Evolutionary conservation across 2,329 filamentous ascomycete species (phyloP), one percentile per base, ranked within the genome.

Genomic region (Purpureocillium takamizusanense): DNA sequence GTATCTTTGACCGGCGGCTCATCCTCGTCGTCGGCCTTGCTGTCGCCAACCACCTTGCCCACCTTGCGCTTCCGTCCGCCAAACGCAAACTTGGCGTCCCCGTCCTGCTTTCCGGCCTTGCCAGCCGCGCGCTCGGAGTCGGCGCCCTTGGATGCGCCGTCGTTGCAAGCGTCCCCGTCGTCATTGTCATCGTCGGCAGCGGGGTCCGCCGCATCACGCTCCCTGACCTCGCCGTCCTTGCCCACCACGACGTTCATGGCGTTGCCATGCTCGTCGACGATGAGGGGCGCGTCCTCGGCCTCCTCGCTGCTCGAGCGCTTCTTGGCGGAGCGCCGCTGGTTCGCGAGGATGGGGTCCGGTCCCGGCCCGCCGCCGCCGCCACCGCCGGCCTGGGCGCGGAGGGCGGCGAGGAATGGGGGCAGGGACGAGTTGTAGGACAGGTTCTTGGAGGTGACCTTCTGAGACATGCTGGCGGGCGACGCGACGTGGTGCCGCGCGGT

Each of bases 261-360:
- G 39, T 86, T 82, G 36, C 78, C 83, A 4, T 74, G 69, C 54
- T 87, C 84, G 47, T 90, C 76, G 4, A 92, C 76, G 37, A 86
- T 78, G 0, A 86, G 70, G 0, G 86, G 86, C 36, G 71, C 81
- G 56, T 90, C 85, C 48, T 90, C 85, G 11, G 82, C 83, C 43
- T 87, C 78, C 31, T 81, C 80, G 48, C 81, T 78, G 42, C 66
- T 75, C 13, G 74, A 76, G 28, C 69, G 70, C 60, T 66, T 73
- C 62, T 67, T 73, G 41, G 52, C 59, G 35, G 68, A 63, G n/a
- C 74, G 63, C 2, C 72, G 62, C 14, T 64, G 65, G 6, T 61
- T 64, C 2, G 71, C 66, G 29, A 76, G 62, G 31, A 74, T 62
- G 4, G 71, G 69, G 40, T 77, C 70, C 49, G 76, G 64, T 29